Conservation (phyloP, 2,329 filamentous ascomycete genomes). For the Fusarium concolor region DNA sequence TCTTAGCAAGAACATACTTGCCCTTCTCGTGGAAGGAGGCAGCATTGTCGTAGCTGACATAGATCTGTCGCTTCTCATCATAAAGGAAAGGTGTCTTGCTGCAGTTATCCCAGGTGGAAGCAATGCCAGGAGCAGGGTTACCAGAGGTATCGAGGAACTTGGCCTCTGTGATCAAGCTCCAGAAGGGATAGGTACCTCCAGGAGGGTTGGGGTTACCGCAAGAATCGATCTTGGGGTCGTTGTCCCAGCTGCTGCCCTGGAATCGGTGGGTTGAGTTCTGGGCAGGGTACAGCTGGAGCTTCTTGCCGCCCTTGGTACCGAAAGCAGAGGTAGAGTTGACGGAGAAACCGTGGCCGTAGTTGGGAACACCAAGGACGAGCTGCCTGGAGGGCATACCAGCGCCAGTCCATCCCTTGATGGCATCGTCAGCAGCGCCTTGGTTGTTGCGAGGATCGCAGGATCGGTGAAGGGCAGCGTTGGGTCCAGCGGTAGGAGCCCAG, state of each 20-base stretch:
- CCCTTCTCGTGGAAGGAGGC: slow-evolving; percentile 34
- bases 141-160: slow-evolving; percentile 24
- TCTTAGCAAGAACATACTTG: slow-evolving; percentile 20
- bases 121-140: slow-evolving; percentile 29
- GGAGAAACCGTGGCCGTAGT: slow-evolving; percentile 36
- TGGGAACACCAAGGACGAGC: slow-evolving; percentile 34
- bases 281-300: slow-evolving; percentile 26
- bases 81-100: slow-evolving; percentile 37
- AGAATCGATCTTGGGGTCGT: slow-evolving; percentile 22
- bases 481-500: slow-evolving; percentile 32
- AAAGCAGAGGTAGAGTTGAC: slow-evolving; percentile 30
- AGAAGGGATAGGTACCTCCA: slow-evolving; percentile 35
- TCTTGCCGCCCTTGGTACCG: neutral
- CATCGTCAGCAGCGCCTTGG: slow-evolving; percentile 28
- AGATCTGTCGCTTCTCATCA: slow-evolving; percentile 27
- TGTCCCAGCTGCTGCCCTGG: slow-evolving; percentile 41
- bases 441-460: slow-evolving; percentile 34
- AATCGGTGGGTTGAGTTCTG: slow-evolving; percentile 39
- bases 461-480: slow-evolving; percentile 23
- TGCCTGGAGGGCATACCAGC: slow-evolving; percentile 32
- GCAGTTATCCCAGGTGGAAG: slow-evolving; percentile 31
- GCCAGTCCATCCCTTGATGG: slow-evolving; percentile 20
- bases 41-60: slow-evolving; percentile 37
- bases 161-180: slow-evolving; percentile 40
- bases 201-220: slow-evolving; percentile 34